Base-by-base conservation (phyloP, 345 rosid species). In the Arabis hirsuta region DNA sequence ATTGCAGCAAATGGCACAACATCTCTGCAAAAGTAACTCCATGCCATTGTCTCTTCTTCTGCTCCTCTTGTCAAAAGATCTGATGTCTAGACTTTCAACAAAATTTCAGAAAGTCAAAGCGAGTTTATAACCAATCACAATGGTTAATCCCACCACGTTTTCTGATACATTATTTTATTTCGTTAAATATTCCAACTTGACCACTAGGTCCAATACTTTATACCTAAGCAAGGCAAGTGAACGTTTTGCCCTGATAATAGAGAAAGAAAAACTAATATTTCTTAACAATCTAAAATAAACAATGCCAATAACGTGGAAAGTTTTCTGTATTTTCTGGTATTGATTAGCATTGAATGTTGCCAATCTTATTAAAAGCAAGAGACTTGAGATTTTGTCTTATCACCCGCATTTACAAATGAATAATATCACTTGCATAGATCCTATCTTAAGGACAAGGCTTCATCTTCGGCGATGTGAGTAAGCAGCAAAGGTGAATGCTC, bases 1-100 rank as follows among this genome's bases (percentile, higher is more conserved):
- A 84, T 85, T 2, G 78, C 92, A 44, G 65, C 72, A 73, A 88
- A 75, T 6, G 80, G 82, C 26, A 79, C 9, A 14, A 41, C 32
- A 45, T 79, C 79, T 13, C 53, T 74, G 71, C 42, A 24, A 43
- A 58, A 58, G 65, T 52, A 69, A 12, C 64, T 64, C 71, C 68
- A 47, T 46, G 62, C 39, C 27, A 53, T 58, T 27, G 58, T 47
- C 6, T 56, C 47, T 27, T 65, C 76, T 32, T 20, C 47, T 56
- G 39, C 62, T 55, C 36, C 62, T 44, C 51, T 44, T 42, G 39
- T n/a, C 44, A 48, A 44, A 26, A 7, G 20, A 32, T 43, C 51
- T 62, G 14, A 58, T 57, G 24, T 36, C 13, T 4, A 34, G 26
- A 34, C 13, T 27, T 27, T 59, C 64, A 36, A 54, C 7, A 54